phyloP scores from a whole-genome alignment of 1,284 basidiomycete genomes.

The Puccinia triticina region DNA sequence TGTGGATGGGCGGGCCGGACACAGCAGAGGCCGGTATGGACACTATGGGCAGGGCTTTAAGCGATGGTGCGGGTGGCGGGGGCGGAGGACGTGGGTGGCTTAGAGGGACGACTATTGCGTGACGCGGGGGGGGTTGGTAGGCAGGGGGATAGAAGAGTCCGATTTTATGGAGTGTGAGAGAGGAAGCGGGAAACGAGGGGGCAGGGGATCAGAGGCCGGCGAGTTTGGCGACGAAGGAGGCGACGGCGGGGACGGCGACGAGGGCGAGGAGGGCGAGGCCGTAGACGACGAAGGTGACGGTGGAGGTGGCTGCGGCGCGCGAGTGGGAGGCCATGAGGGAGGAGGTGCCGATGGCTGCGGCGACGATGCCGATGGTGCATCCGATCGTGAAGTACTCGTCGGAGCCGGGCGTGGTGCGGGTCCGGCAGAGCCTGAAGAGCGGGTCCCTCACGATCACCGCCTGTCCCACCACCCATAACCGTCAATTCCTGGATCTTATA shows the following conservation, averaged over 20 bases:
- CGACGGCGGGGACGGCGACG: slow-evolving; percentile 45
- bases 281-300: slow-evolving; percentile 50
- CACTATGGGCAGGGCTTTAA: too few species aligned
- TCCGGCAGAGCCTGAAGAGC: slow-evolving; percentile 46
- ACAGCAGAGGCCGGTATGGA: too few species aligned
- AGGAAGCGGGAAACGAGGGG: slow-evolving; percentile 49
- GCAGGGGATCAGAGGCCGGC: slow-evolving; percentile 31
- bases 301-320: slow-evolving; percentile 44
- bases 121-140: too few species aligned
- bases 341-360: slow-evolving; percentile 51
- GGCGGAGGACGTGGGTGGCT: too few species aligned
- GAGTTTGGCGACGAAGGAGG: slow-evolving; percentile 25
- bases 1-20: too few species aligned
- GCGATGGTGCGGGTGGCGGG: too few species aligned
- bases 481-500: background rate
- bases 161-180: background rate
- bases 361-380: slow-evolving; percentile 42
- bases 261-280: slow-evolving; percentile 42
- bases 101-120: too few species aligned
- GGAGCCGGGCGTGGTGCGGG: slow-evolving; percentile 29
- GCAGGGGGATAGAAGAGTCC: too few species aligned
- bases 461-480: background rate
- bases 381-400: slow-evolving; percentile 52
- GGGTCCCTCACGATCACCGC: slow-evolving; percentile 47
- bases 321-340: slow-evolving; percentile 33